Evolutionary conservation across 1,139 yeast species (phyloP).

Genomic region (Candida sp.): DNA sequence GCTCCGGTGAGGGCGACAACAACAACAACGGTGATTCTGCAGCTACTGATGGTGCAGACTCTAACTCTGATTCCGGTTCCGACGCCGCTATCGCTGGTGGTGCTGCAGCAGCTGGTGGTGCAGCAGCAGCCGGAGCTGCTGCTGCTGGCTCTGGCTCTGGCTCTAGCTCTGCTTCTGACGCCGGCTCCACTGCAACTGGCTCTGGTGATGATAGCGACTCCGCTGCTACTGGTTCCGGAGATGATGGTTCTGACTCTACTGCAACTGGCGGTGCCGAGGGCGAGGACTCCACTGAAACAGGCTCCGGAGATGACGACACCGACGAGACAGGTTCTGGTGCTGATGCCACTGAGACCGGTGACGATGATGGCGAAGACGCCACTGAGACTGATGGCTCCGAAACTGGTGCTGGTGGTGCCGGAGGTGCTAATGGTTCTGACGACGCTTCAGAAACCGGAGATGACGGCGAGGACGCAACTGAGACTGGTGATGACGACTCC

Average conservation of each 20-base stretch:
- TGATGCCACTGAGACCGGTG: neutral
- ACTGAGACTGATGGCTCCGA: neutral
- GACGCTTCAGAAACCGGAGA: neutral
- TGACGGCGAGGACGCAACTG: neutral
- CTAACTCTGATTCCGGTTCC: conserved; percentile 7
- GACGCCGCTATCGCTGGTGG: conserved; percentile 1
- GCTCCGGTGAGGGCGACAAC: neutral
- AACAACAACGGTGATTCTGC: too few species aligned
- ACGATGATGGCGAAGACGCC: neutral
- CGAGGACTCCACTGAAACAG: neutral
- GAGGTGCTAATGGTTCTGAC: neutral
- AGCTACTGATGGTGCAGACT: too few species aligned
- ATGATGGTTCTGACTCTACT: conserved; percentile 3
- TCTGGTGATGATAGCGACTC: conserved; percentile 3
- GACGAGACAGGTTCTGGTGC: neutral
- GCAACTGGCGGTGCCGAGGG: conserved; percentile 4
- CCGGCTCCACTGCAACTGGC: conserved; percentile 8
- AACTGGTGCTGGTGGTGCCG: neutral
- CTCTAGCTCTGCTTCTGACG: conserved; percentile 8
- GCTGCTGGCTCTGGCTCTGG: conserved; percentile 2
- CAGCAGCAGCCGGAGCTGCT: too few species aligned
- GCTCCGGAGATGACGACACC: neutral
- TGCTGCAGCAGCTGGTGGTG: too few species aligned
- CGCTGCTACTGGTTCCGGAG: conserved; percentile 1
- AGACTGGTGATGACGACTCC: neutral